Evolutionary conservation across 805 yeast species (phyloP).

Genomic region (Candida anglica): DNA sequence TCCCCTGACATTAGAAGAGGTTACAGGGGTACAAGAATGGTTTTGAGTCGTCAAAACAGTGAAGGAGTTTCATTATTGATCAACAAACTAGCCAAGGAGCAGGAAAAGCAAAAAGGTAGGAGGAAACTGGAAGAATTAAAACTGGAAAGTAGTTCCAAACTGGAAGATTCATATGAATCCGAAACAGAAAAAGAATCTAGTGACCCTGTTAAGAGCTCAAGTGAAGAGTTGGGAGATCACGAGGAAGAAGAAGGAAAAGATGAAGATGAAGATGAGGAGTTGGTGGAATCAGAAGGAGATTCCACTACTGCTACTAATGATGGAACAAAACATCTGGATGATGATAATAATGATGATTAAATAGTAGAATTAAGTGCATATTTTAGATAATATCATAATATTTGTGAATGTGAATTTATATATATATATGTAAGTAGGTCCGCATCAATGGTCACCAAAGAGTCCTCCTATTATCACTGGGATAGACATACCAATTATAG

Average conservation of each 20-base stretch:
- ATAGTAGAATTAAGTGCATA: too few relatives aligned
- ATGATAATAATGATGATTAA: too few relatives aligned
- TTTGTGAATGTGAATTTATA: too few relatives aligned
- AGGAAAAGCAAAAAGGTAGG: slow-evolving; percentile 4
- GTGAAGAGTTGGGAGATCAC: not conserved
- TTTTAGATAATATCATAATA: too few relatives aligned
- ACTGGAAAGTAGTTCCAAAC: slow-evolving; percentile 1
- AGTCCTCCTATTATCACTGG: slow-evolving; percentile 25
- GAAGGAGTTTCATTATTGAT: slow-evolving; percentile 3
- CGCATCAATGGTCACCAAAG: too few relatives aligned
- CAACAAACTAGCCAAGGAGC: slow-evolving; percentile 2
- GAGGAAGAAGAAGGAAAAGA: slow-evolving; percentile 3
- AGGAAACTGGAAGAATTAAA: slow-evolving; percentile 2
- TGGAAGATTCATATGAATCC: not conserved
- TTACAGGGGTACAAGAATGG: slow-evolving; percentile 4
- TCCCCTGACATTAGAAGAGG: slow-evolving; percentile 21
- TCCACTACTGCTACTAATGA: too few relatives aligned
- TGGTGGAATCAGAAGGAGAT: slow-evolving; percentile 1
- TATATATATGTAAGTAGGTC: too few relatives aligned
- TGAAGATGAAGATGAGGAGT: slow-evolving; percentile 6
- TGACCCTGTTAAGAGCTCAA: too few relatives aligned
- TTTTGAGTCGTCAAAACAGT: slow-evolving; percentile 4
- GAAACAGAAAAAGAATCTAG: not conserved
- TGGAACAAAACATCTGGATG: not conserved
- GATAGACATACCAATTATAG: slow-evolving; percentile 21